Percentiles rank a stretch among this genome's conserved stretches.
Conservation (phyloP, 345 rosid species). For the Combretum micranthum region DNA sequence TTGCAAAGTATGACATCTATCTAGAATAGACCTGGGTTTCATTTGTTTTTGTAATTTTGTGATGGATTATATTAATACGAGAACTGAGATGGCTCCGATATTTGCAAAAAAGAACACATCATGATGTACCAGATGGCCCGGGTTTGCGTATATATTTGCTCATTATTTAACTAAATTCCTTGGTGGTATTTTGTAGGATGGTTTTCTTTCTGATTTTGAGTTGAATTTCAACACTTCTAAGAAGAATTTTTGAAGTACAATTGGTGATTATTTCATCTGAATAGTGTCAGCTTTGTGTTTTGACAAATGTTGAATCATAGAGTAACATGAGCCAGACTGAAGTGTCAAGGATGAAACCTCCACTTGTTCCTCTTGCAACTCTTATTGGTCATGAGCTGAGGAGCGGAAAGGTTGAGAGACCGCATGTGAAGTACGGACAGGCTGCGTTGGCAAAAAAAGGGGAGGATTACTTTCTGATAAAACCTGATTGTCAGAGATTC, state of each 20-base stretch:
- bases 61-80: no score
- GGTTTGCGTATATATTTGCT: no score
- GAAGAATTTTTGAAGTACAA: background rate
- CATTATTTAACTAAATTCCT: no score
- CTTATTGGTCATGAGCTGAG: conserved; percentile 91
- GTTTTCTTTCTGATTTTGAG: no score
- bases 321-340: conserved; percentile 65
- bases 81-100: no score
- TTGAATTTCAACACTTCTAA: background rate
- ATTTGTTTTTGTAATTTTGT: no score
- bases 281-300: conserved; percentile 11
- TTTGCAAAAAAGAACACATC: no score
- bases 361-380: conserved; percentile 87
- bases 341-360: conserved; percentile 51
- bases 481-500: conserved; percentile 71
- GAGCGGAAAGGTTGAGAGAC: conserved; percentile 77
- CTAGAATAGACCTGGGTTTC: no score
- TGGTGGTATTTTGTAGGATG: no score
- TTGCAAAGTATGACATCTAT: no score
- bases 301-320: conserved; percentile 39
- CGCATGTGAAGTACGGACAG: conserved; percentile 86
- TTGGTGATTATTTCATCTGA: background rate
- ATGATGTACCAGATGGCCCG: no score
- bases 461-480: conserved; percentile 87
- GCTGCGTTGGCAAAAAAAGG: conserved; percentile 98